phyloP scores from a whole-genome alignment of 306 rosid species.

The Canavalia gladiata region DNA sequence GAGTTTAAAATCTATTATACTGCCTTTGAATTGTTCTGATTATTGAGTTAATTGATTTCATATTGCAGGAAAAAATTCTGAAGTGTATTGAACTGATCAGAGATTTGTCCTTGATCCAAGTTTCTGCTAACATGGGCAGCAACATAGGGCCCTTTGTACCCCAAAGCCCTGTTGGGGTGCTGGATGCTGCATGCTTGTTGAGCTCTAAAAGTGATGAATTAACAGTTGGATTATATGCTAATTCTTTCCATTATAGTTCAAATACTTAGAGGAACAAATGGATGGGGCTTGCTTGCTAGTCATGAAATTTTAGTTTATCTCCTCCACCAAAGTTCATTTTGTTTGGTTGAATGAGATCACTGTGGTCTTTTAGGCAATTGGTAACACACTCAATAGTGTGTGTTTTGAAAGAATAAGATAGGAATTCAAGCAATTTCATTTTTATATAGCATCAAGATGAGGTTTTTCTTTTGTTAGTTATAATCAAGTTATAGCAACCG shows the following conservation, averaged over 20 bases:
- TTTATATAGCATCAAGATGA: conserved; percentile 46
- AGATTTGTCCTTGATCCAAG: conserved; percentile 63
- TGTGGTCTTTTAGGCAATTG: conserved; percentile 47
- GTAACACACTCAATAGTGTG: conserved; percentile 41
- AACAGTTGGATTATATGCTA: conserved; percentile 77
- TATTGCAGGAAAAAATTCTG: conserved; percentile 76
- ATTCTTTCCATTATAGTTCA: conserved; percentile 67
- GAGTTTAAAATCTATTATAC: conserved; percentile 33
- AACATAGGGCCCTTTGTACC: conserved; percentile 59
- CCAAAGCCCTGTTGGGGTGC: conserved; percentile 82
- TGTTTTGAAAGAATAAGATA: conserved; percentile 50
- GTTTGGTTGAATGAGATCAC: conserved; percentile 75
- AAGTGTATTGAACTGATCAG: conserved; percentile 80
- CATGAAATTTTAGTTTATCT: conserved; percentile 67
- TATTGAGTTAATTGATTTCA: conserved; percentile 30
- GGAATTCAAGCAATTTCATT: conserved; percentile 41
- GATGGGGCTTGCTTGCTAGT: conserved; percentile 55
- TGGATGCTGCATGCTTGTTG: conserved; percentile 77
- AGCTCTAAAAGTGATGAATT: conserved; percentile 84
- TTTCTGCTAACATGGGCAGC: conserved; percentile 50
- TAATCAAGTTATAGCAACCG: conserved; percentile 47
- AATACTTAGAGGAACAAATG: conserved; percentile 65
- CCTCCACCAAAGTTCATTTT: conserved; percentile 54
- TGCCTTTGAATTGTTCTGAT: conserved; percentile 11
- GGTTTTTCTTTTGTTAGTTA: conserved; percentile 29